phyloP scores from a whole-genome alignment of 1,284 basidiomycete genomes.

The Leccinum pallidistipes region DNA sequence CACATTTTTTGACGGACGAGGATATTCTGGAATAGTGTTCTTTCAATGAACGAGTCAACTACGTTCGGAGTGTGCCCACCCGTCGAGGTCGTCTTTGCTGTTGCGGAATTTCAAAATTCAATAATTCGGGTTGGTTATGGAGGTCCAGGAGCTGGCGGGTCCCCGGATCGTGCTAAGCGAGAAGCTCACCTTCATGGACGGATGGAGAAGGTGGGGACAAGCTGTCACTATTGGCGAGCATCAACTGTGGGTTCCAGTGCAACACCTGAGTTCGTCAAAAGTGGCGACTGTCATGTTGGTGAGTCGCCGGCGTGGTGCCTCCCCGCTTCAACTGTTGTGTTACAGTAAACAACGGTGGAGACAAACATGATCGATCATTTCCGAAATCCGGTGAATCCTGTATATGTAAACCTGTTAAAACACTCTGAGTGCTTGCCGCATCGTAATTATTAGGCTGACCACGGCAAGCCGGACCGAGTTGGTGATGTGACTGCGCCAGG shows the following conservation, averaged over 20 bases:
- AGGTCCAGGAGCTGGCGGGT: slow-evolving; percentile 12
- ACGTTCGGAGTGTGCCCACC: slow-evolving; percentile 64
- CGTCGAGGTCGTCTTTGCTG: slow-evolving; percentile 24
- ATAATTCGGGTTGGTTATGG: slow-evolving; percentile 20
- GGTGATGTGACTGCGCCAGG: too few relatives aligned
- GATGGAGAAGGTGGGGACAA: slow-evolving; percentile 31
- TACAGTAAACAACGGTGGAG: neutral
- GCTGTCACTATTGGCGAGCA: too few relatives aligned
- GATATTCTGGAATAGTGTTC: slow-evolving; percentile 79
- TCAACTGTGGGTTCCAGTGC: too few relatives aligned
- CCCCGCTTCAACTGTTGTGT: neutral
- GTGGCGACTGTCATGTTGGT: neutral
- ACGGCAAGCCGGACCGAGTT: too few relatives aligned
- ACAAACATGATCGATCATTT: slow-evolving; percentile 12
- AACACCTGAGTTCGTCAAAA: neutral
- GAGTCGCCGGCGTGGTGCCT: neutral
- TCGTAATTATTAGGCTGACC: neutral
- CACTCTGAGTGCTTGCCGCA: neutral
- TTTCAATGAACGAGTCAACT: slow-evolving; percentile 70
- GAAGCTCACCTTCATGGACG: slow-evolving; percentile 49
- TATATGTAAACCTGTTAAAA: neutral
- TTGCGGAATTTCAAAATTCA: slow-evolving; percentile 43
- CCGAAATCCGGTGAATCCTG: neutral
- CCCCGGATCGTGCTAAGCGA: slow-evolving; percentile 33
- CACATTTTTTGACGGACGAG: slow-evolving; percentile 55